These are phyloP conservation scores for Fagus sylvatica DNA, from an alignment of 306 rosid genomes.

Conservation along the genomic window DNA sequence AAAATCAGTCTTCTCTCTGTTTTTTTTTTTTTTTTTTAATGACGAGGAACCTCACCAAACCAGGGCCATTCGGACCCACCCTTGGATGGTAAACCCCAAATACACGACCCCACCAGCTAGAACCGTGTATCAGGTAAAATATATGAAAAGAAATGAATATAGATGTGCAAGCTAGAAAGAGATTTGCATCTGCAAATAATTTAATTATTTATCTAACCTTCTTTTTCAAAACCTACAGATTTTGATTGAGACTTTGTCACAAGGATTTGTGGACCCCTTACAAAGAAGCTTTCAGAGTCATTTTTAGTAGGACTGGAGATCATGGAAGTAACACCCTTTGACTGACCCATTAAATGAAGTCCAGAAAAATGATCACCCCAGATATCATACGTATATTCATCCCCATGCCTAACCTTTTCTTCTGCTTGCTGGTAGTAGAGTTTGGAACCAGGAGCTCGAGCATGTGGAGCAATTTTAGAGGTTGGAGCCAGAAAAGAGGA, in stretches of 20 bases:
- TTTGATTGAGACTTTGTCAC: conserved; percentile 42
- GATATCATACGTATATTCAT: conserved; percentile 82
- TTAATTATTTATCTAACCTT: conserved; percentile 39
- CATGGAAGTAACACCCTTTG: conserved; percentile 51
- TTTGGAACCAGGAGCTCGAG: conserved; percentile 80
- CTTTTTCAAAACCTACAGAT: conserved; percentile 41
- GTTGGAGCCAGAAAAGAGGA: conserved; percentile 37
- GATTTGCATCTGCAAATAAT: conserved; percentile 16
- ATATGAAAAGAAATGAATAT: background rate
- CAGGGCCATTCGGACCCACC: too few species aligned
- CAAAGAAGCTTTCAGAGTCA: conserved; percentile 86
- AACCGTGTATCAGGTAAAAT: too few species aligned
- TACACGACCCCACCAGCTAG: too few species aligned
- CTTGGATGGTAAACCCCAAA: too few species aligned
- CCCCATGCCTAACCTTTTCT: conserved; percentile 41
- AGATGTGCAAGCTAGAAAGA: background rate
- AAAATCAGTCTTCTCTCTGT: background rate
- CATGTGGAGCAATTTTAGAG: conserved; percentile 46
- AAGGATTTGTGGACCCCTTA: conserved; percentile 70
- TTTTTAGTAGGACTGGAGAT: conserved; percentile 47
- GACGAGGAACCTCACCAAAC: too few species aligned
- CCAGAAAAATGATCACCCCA: conserved; percentile 93
- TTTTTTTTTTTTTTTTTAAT: too few species aligned
- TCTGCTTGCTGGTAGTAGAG: conserved; percentile 40
- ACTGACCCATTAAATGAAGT: conserved; percentile 57